Evolutionary conservation across 208 protist species (phyloP), one percentile per base, ranked within the genome.

Genomic region (Wallacemonas sp.): DNA sequence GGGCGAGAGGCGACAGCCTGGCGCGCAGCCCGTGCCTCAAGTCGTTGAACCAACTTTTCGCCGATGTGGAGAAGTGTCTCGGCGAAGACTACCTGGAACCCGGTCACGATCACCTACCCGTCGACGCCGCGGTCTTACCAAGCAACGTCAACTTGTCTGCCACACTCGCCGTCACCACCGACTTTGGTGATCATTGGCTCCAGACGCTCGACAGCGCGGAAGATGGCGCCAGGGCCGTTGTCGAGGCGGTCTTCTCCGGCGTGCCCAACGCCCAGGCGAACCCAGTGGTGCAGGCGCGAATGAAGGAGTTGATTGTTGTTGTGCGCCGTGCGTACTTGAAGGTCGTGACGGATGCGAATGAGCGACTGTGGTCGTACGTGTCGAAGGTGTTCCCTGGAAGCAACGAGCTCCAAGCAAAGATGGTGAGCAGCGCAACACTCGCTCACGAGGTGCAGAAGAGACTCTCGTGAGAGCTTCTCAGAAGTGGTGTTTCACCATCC

Each of bases 351-450:
- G 81, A 87, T 55, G 75, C 78, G 12, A 85, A 91, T 39, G 66
- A 60, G 15, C 76, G 78, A 29, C 52, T 91, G 17, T 52, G 70
- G 29, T 10, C 70, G 4, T 37, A 85, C 21, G 78, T 69, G 1
- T 62, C 61, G n/a, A 53, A 59, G 17, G 65, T 78, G 37, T 85
- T 81, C 66, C 50, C 68, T 37, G 68, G 61, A 21, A 81, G 82
- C 52, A 71, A 67, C 42, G 76, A 81, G 60, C 64, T 91, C 33
- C 74, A 75, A 55, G 76, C 76, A 26, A 81, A 83, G 53, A 38
- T 83, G 37, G 71, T 82, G 10, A 91, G 75, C 52, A 85, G 83
- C 66, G 68, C 73, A 9, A 80, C 78, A 0, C 44, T 91, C 24
- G 39, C 79, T 15, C 74, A 91, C 27, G 74, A 78, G 33, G 45